phyloP scores from a whole-genome alignment of 805 yeast genomes.

The Suhomyces sp. region DNA sequence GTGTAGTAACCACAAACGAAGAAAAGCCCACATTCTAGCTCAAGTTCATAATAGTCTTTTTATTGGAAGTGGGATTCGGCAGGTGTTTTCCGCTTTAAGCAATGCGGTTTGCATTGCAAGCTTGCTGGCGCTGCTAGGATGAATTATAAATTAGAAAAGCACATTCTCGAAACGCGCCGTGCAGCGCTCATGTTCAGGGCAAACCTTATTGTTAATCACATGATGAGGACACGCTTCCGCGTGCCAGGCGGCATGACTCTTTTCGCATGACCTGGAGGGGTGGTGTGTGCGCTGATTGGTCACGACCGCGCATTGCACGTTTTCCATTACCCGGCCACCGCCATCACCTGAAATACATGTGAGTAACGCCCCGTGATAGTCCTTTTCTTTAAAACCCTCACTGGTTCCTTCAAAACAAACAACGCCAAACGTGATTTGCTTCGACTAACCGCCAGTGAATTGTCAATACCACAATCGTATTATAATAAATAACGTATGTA shows the following conservation, averaged over 20 bases:
- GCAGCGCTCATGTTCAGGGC: background rate
- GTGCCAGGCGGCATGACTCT: background rate
- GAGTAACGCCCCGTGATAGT: constrained; percentile 4
- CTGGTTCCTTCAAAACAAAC: constrained; percentile 3
- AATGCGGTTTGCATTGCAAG: background rate
- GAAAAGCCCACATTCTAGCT: background rate
- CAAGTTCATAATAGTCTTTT: background rate
- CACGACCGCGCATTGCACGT: constrained; percentile 3
- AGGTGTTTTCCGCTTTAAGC: background rate
- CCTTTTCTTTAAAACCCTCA: constrained; percentile 5
- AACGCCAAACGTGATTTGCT: constrained; percentile 4
- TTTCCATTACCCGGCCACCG: constrained; percentile 3
- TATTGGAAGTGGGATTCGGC: background rate
- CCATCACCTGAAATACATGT: constrained; percentile 8
- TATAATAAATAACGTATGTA: background rate
- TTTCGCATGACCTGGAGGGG: background rate
- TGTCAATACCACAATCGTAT: background rate
- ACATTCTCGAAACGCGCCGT: background rate
- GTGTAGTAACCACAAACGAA: background rate
- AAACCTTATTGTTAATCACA: background rate
- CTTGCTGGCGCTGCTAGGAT: background rate
- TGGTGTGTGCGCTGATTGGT: background rate
- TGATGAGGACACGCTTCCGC: background rate
- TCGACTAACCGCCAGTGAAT: background rate
- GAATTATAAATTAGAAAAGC: background rate